Conservation (phyloP, 768 basidiomycete species). For the Lentinula detonsa region DNA sequence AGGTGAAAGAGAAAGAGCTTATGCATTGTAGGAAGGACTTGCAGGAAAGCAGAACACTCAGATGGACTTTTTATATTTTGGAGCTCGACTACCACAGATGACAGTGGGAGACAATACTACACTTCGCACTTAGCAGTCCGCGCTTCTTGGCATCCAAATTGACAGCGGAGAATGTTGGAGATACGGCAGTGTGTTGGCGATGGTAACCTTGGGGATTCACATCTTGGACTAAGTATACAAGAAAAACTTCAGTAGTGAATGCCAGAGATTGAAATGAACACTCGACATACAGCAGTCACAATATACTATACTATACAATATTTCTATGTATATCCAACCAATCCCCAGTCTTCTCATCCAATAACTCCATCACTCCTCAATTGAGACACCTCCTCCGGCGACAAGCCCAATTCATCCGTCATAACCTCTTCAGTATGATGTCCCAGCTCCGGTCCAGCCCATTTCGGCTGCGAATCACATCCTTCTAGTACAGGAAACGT, state of each 20-base stretch:
- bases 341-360: slow-evolving; percentile 20
- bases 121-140: too few species aligned
- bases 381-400: slow-evolving; percentile 25
- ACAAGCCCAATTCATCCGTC: slow-evolving; percentile 34
- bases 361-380: slow-evolving; percentile 37
- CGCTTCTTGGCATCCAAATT: too few species aligned
- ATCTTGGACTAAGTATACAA: too few species aligned
- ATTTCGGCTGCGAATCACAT: slow-evolving; percentile 49
- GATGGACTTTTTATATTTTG: too few species aligned
- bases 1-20: background rate
- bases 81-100: too few species aligned
- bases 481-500: slow-evolving; percentile 62
- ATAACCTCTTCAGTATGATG: slow-evolving; percentile 48
- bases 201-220: too few species aligned
- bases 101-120: too few species aligned
- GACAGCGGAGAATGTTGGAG: too few species aligned
- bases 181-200: too few species aligned
- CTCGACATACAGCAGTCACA: too few species aligned
- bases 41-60: background rate
- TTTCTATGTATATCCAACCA: background rate
- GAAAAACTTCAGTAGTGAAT: too few species aligned
- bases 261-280: too few species aligned
- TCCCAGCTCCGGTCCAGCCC: slow-evolving; percentile 70
- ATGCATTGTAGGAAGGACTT: background rate
- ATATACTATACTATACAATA: background rate